Evolutionary conservation across 352 stramenopile genomes (phyloP), one percentile per base, ranked within the genome.

Genomic region (Pythium rhizo-oryzae): DNA sequence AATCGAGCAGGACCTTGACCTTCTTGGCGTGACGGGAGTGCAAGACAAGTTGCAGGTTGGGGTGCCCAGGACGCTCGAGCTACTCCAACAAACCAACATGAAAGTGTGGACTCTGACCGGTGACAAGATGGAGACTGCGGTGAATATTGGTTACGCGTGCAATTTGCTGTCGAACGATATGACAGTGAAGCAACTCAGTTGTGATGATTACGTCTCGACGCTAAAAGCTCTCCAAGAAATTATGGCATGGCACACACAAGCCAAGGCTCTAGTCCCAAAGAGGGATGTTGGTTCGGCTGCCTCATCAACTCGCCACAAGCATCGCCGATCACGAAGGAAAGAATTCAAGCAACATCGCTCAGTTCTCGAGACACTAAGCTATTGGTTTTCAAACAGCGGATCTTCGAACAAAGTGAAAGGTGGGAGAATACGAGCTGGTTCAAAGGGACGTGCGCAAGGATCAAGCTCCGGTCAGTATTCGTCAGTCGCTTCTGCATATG

Each of bases 91-190:
- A 55, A 94, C 92, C 4, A 92, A 93, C 35, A 97, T 98, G 56
- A 97, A 98, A 61, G 71, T 98, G n/a, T 98, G 93, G 92, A 97
- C 97, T 25, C 84, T 98, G 25, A 98, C 95, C 3, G 94, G 94
- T 19, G 95, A 98, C 77, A 98, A 98, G 76, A 85, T 94, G 70
- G 94, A 98, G 73, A 98, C 95, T 18, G 95, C 95, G 23, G 91
- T 98, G 50, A 98, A 98, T 63, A 98, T 98, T 72, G 94, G 89
- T n/a, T 97, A 97, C 59, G 89, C 91, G 18, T 97, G 87, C 59
- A 87, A 89, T 19, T 62, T 98, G 53, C 71, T 98, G 24, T 82
- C 80, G 16, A 81, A 90, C 60, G 69, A 81, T 12, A 98, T 95
- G 74, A 79, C 96, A 21, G 75, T 93, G 7, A 77, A 91, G 53